These are phyloP conservation scores for Rubroboletus satanas DNA, from an alignment of 768 basidiomycete species.

Conservation along the genomic window DNA sequence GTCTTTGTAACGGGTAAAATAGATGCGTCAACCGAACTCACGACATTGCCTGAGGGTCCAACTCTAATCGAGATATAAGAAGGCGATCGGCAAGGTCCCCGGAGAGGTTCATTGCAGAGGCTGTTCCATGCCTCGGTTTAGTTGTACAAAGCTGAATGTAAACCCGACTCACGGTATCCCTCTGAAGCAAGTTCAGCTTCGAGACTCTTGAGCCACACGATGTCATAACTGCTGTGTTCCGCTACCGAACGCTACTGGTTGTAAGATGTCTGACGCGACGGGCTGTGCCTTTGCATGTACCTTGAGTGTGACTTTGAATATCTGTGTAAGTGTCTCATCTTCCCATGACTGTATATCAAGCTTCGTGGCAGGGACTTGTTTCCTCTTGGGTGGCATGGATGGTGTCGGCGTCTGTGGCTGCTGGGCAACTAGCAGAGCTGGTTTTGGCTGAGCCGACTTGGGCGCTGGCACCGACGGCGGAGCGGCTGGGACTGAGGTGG, in stretches of 20 bases:
- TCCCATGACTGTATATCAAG: slow-evolving; percentile 69
- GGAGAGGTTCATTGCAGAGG: slow-evolving; percentile 43
- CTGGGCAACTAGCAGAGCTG: slow-evolving; percentile 26
- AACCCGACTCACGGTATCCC: slow-evolving; percentile 36
- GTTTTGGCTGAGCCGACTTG: slow-evolving; percentile 37
- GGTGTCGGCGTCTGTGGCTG: slow-evolving; percentile 31
- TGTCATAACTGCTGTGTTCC: slow-evolving; percentile 56
- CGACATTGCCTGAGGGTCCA: slow-evolving; percentile 71
- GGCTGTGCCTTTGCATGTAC: slow-evolving; percentile 41
- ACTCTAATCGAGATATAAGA: slow-evolving; percentile 78
- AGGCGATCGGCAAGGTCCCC: slow-evolving; percentile 69
- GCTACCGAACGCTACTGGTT: slow-evolving; percentile 50
- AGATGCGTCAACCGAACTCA: slow-evolving; percentile 35
- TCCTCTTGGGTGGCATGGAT: slow-evolving; percentile 47
- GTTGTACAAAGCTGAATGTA: neutral
- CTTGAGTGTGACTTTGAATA: slow-evolving; percentile 77
- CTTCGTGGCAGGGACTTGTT: slow-evolving; percentile 35
- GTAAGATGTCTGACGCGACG: slow-evolving; percentile 6
- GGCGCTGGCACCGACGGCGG: slow-evolving; percentile 27
- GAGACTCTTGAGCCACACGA: slow-evolving; percentile 82
- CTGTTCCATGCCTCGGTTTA: slow-evolving; percentile 10
- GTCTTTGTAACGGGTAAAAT: neutral
- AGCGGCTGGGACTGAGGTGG: slow-evolving; percentile 13
- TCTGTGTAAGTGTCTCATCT: slow-evolving; percentile 56
- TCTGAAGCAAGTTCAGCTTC: slow-evolving; percentile 66